Percentiles rank a stretch among this genome's conserved stretches.
Conservation (phyloP, 164 flowering plant species). For the Nymphaea colorata region DNA sequence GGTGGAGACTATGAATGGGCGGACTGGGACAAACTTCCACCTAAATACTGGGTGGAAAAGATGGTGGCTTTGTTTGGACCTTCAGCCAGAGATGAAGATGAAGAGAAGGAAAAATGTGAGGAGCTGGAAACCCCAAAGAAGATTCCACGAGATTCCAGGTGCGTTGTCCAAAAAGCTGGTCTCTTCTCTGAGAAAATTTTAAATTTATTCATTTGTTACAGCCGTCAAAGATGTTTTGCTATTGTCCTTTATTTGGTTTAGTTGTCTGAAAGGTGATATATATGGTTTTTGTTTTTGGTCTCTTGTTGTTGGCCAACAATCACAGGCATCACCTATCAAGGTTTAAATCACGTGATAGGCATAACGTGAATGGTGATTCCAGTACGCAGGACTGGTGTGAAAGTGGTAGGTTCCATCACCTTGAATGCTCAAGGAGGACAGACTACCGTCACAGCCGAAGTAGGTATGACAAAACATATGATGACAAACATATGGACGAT, state of each 20-base stretch:
- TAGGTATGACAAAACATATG: too few species aligned
- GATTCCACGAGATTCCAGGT: conserved; percentile 8
- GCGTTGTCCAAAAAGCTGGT: neutral
- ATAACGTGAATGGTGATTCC: conserved; percentile 10
- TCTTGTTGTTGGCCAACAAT: neutral
- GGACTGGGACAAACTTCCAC: conserved; percentile 91
- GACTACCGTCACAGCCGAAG: neutral
- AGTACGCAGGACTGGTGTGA: conserved; percentile 10
- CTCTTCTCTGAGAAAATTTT: neutral
- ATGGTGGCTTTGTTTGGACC: conserved; percentile 79
- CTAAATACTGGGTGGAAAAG: conserved; percentile 65
- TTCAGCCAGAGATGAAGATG: conserved; percentile 25
- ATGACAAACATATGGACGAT: too few species aligned
- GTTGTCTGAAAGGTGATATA: too few species aligned
- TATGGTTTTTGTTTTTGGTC: too few species aligned
- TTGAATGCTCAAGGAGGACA: conserved; percentile 2
- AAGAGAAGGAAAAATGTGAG: conserved; percentile 13
- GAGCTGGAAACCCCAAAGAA: conserved; percentile 18
- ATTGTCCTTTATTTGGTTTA: too few species aligned
- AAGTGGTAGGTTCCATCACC: neutral
- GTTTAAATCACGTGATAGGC: conserved; percentile 31
- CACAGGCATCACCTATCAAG: conserved; percentile 34
- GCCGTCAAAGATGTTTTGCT: too few species aligned
- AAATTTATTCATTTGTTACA: too few species aligned
- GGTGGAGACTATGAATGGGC: conserved; percentile 99